Percentiles rank a stretch among this genome's conserved stretches.
phyloP scores from a whole-genome alignment of 225 moss, liverwort and hornwort genomes.

The Neckera pumila region DNA sequence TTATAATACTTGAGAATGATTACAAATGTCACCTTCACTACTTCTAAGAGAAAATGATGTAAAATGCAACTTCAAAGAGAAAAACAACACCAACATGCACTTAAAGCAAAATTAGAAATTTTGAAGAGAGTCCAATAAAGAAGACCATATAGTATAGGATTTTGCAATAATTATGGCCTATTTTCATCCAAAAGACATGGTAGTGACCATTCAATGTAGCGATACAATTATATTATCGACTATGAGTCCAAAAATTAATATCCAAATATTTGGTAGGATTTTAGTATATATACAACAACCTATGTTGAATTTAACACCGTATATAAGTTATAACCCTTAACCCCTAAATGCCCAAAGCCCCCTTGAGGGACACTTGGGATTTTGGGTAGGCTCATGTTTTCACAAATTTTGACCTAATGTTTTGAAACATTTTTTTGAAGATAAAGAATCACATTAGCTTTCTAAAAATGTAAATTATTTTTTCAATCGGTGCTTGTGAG shows the following conservation, averaged over 20 bases:
- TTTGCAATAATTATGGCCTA: background rate
- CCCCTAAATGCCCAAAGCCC: no score
- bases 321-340: background rate
- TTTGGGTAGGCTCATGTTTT: no score
- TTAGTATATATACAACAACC: background rate
- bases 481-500: no score
- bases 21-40: background rate
- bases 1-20: background rate
- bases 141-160: background rate
- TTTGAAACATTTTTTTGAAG: no score
- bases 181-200: background rate
- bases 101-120: background rate
- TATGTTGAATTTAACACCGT: background rate
- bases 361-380: no score
- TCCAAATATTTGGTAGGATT: fast-evolving
- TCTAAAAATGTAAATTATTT: no score
- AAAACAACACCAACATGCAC: background rate
- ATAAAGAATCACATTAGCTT: no score
- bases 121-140: background rate
- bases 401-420: no score
- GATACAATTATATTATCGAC: background rate
- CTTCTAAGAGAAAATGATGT: background rate
- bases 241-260: background rate
- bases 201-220: background rate
- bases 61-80: background rate